Evolutionary conservation across 441 rosid species (phyloP).

Genomic region (Croton setiger): DNA sequence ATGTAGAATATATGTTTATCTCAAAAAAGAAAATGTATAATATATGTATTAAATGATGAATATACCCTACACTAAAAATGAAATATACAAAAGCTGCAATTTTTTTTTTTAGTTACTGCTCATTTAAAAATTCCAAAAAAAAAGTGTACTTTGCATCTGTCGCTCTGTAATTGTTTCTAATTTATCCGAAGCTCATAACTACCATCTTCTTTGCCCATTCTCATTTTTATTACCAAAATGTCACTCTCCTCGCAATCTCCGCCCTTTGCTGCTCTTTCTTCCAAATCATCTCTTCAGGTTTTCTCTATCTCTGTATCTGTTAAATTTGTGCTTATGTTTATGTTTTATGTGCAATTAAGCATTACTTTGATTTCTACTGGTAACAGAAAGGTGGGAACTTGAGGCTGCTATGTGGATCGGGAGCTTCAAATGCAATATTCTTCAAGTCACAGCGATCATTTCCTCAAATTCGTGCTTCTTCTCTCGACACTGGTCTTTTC

Average conservation of each 20-base stretch:
- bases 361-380: neutral
- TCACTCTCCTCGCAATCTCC: conserved; percentile 79
- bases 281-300: conserved; percentile 44
- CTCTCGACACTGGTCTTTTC: conserved; percentile 52
- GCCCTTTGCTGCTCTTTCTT: conserved; percentile 51
- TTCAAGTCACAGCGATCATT: conserved; percentile 41
- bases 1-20: too few species aligned
- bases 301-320: conserved; percentile 10
- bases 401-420: conserved; percentile 35
- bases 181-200: neutral
- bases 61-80: too few species aligned
- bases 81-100: too few species aligned
- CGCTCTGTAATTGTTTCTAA: neutral
- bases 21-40: too few species aligned
- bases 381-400: conserved; percentile 28
- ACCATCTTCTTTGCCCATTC: neutral
- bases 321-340: neutral
- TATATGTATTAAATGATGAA: too few species aligned
- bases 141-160: neutral
- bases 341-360: neutral
- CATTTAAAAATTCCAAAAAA: neutral
- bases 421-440: conserved; percentile 34
- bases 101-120: too few species aligned
- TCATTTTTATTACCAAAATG: conserved; percentile 30
- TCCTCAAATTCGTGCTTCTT: conserved; percentile 54